These are phyloP conservation scores for Cymbopogon citratus DNA, from an alignment of 176 grass and related monocot genomes.

Conservation along the genomic window DNA sequence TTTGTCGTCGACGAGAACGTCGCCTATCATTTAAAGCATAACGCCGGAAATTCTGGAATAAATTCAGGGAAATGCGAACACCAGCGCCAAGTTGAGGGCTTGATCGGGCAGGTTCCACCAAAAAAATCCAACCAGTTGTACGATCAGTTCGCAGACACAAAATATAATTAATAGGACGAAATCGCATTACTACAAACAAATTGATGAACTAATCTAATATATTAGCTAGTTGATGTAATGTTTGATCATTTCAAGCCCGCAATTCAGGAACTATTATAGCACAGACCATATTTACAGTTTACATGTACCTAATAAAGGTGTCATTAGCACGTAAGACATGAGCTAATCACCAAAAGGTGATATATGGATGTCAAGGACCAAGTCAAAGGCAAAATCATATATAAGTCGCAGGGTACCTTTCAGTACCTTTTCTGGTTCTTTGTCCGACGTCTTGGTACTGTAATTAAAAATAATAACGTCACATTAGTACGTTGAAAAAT, in stretches of 20 bases:
- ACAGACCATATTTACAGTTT: not conserved
- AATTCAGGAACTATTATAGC: not conserved
- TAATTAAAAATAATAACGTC: not conserved
- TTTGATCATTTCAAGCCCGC: conserved; percentile 21
- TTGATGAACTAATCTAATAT: too few species aligned
- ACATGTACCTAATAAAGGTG: conserved; percentile 12
- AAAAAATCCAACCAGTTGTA: too few species aligned
- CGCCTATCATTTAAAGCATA: too few species aligned
- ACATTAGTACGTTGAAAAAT: not conserved
- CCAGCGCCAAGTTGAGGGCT: too few species aligned
- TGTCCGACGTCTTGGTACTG: conserved; percentile 7
- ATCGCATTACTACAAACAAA: too few species aligned
- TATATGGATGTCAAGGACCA: conserved; percentile 18
- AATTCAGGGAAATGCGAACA: too few species aligned
- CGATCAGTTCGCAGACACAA: too few species aligned
- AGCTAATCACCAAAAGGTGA: conserved; percentile 50
- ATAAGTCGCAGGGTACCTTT: not conserved
- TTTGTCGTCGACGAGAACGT: too few species aligned
- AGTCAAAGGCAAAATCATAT: conserved; percentile 18
- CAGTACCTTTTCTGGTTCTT: not conserved
- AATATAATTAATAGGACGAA: not conserved
- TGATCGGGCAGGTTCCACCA: too few species aligned
- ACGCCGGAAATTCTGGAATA: too few species aligned
- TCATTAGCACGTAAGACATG: conserved; percentile 20
- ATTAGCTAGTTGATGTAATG: not conserved